Percentiles rank a stretch among this genome's conserved stretches.
Evolutionary conservation across 2,329 filamentous ascomycete genomes (phyloP).

Genomic region (Hypoxylon sp.): DNA sequence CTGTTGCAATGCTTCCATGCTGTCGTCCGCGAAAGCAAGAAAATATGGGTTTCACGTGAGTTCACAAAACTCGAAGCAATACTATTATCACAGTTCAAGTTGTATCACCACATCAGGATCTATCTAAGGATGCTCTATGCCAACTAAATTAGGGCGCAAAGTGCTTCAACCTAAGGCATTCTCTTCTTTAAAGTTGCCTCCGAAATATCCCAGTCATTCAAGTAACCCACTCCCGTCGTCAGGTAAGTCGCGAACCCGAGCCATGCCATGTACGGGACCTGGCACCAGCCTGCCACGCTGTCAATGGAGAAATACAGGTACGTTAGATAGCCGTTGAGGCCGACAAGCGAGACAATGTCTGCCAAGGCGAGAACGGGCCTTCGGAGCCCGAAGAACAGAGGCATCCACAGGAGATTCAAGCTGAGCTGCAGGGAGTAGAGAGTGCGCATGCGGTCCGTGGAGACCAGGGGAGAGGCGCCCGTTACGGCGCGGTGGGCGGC

Average conservation of each 20-base stretch:
- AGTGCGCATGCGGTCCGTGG: conserved; percentile 72
- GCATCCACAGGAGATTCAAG: conserved; percentile 91
- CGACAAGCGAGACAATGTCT: conserved; percentile 80
- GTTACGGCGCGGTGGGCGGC: conserved; percentile 82
- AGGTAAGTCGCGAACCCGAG: conserved; percentile 89
- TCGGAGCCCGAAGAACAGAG: conserved; percentile 86
- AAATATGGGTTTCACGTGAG: not conserved
- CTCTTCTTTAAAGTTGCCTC: conserved; percentile 49
- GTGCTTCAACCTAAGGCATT: not conserved
- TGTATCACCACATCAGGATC: not conserved
- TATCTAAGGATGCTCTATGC: not conserved
- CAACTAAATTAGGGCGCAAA: not conserved
- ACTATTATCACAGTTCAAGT: not conserved
- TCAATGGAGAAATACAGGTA: conserved; percentile 84
- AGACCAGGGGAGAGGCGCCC: conserved; percentile 58
- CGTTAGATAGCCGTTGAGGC: conserved; percentile 78
- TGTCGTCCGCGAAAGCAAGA: not conserved
- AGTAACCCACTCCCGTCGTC: conserved; percentile 73
- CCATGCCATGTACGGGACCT: conserved; percentile 89
- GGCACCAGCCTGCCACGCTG: conserved; percentile 75
- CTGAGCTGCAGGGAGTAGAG: conserved; percentile 89
- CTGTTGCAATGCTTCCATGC: not conserved
- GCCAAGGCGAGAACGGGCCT: conserved; percentile 79
- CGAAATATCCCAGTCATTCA: conserved; percentile 76
- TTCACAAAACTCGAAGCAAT: not conserved